Base-by-base conservation (phyloP, 179 eudicot species). In the Pouteria campechiana region DNA sequence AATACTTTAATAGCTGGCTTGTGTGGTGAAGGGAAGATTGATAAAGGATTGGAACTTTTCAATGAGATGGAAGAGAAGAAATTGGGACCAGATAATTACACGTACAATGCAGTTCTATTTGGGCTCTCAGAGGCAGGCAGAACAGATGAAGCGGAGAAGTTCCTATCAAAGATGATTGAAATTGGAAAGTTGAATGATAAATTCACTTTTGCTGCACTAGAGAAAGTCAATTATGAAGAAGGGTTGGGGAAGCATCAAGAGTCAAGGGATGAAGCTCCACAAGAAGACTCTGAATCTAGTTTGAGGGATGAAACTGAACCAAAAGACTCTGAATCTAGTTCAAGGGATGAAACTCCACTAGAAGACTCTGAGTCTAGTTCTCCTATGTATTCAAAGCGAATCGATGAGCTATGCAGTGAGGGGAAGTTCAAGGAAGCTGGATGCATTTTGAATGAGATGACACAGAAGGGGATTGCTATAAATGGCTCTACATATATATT, bases 401-500 rank as follows among this genome's bases (percentile, higher is more conserved):
- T 86, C 13, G 44, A 57, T 18, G 46, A 67, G 50, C 65, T 86
- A 31, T 83, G 89, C 47, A 25, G 30, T 9, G 73, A 65, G 51
- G 71, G 72, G 38, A 76, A 48, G 52, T 86, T 56, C 58, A 67
- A 55, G 72, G 93, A 79, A 37, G 93, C 96, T 3, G 83, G 76
- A 93, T 63, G n/a, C 21, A 33, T 60, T 11, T 73, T 75, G 53
- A 40, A 46, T 14, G 78, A 74, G 50, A 48, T 73, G 57, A 61
- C 46, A 7, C 33, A 57, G 35, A 64, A 65, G 58, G 89, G 81
- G 46, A 36, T 72, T 25, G 17, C 58, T 42, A 24, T 83, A 12
- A 57, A 47, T 54, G 79, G 76, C 43, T 59, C 73, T 3, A 35
- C 76, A 3, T 74, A 79, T 57, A 68, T 83, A 37, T 48, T 58